Evolutionary conservation across 2,329 filamentous ascomycete genomes (phyloP), one percentile per base, ranked within the genome.

Genomic region (Balansia obtecta): DNA sequence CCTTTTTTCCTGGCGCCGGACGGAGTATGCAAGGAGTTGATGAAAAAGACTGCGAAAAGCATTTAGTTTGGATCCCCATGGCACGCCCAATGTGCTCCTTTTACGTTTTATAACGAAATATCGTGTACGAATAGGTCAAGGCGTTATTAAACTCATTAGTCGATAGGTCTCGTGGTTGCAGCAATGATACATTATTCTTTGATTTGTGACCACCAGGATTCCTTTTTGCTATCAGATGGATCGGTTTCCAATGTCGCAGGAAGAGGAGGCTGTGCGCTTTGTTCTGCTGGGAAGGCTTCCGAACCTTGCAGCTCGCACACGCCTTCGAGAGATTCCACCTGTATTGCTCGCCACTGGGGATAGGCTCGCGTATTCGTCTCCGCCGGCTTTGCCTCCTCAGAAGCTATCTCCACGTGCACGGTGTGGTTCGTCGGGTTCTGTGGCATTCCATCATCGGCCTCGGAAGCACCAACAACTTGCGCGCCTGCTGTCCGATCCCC

Each of bases 351-450:
- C 40, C 45, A 50, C 7, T 44, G 34, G 10, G 18, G n/a, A 16
- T 42, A 44, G 1, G 30, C 15, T 15, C 27, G 39, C 13, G 20
- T 22, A 22, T 50, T 38, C 18, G 5, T 30, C 3, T 18, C 18
- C 7, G 34, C 18, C 12, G 43, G 43, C 42, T 27, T 53, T 46
- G 15, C 55, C 50, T 45, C 46, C 55, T 38, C 16, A 43, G 71
- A 70, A 52, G 72, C 75, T 12, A 82, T 75, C 65, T 82, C 78
- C 3, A 80, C 75, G 4, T 77, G 71, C 18, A 65, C 66, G 0
- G 68, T 50, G 7, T 38, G 13, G 22, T 33, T 11, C 2, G 7
- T 38, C 11, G 27, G 46, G n/a, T n/a, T 20, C 27, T 22, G 30
- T 4, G 38, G 39, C 27, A 41, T 34, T 16, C 38, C 46, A 16